Conservation (phyloP, 2,329 filamentous ascomycete species). For the Aspergillus pseudonomiae region DNA sequence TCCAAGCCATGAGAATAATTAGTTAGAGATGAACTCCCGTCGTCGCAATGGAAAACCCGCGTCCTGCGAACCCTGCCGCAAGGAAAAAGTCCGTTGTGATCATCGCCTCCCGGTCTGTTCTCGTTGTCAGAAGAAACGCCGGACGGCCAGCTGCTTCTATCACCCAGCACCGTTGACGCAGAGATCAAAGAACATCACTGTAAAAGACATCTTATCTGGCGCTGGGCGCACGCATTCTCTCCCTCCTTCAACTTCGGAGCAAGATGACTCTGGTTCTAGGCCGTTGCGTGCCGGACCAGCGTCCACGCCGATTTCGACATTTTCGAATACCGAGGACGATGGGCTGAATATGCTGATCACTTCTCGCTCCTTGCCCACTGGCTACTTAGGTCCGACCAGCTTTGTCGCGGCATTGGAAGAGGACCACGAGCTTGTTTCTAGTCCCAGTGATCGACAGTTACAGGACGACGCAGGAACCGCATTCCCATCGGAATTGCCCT, state of each 20-base stretch:
- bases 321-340: neutral
- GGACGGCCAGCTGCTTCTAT: constrained; percentile 30
- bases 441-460: neutral
- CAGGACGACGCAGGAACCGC: constrained; percentile 5
- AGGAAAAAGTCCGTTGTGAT: constrained; percentile 37
- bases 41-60: constrained; percentile 35
- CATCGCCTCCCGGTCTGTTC: constrained; percentile 31
- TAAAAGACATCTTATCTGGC: neutral
- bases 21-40: constrained; percentile 18
- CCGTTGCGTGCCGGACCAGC: neutral
- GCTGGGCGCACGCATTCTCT: neutral
- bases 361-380: constrained; percentile 24
- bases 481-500: constrained; percentile 19
- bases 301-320: neutral
- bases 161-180: constrained; percentile 37
- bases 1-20: neutral
- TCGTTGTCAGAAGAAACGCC: constrained; percentile 30
- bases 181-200: neutral
- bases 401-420: constrained; percentile 33
- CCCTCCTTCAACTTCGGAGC: neutral
- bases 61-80: constrained; percentile 38
- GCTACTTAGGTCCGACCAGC: constrained; percentile 40
- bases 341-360: constrained; percentile 9
- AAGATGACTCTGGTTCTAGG: neutral
- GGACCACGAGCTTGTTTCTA: constrained; percentile 23